Evolutionary conservation across 495 filamentous ascomycete genomes (phyloP).

Genomic region (Neurospora africana): DNA sequence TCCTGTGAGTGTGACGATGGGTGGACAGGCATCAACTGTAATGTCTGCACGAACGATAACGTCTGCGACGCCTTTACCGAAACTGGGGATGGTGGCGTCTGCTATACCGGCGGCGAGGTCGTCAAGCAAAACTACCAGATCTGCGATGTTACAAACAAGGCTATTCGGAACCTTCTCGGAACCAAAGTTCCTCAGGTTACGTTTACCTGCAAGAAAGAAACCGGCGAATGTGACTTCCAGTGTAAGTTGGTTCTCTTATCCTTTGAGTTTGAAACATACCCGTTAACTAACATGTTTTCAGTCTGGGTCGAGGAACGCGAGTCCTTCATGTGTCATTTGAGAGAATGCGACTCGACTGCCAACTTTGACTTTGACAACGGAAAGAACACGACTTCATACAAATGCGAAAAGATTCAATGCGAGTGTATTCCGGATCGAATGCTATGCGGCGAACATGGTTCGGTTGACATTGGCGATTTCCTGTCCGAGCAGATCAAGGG

Average conservation of each 20-base stretch:
- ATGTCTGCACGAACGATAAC: slow-evolving; percentile 74
- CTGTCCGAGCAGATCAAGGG: slow-evolving; percentile 68
- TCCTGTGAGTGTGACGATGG: slow-evolving; percentile 83
- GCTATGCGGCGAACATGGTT: slow-evolving; percentile 83
- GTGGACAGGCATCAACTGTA: slow-evolving; percentile 98
- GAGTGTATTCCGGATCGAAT: slow-evolving; percentile 83
- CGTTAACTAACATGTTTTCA: slow-evolving; percentile 33
- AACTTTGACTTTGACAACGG: slow-evolving; percentile 46
- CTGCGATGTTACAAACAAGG: slow-evolving; percentile 90
- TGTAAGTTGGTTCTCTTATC: slow-evolving; percentile 42
- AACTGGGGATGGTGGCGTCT: slow-evolving; percentile 64
- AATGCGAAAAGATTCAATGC: slow-evolving; percentile 74
- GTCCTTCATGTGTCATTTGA: slow-evolving; percentile 90
- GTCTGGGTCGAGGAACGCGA: slow-evolving; percentile 91
- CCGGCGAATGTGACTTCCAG: slow-evolving; percentile 78
- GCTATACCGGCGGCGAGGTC: slow-evolving; percentile 81
- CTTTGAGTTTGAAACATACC: not conserved
- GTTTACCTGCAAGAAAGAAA: slow-evolving; percentile 73
- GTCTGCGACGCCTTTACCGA: slow-evolving; percentile 84
- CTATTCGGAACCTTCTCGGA: slow-evolving; percentile 80
- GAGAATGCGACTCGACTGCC: slow-evolving; percentile 64
- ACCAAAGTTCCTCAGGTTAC: slow-evolving; percentile 82
- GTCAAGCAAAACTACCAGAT: slow-evolving; percentile 94
- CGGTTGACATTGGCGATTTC: slow-evolving; percentile 87
- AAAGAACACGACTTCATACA: slow-evolving; percentile 72